Percentiles rank a stretch among this genome's conserved stretches.
Conservation (phyloP, 2,329 filamentous ascomycete species). For the Blastomyces silverae region DNA sequence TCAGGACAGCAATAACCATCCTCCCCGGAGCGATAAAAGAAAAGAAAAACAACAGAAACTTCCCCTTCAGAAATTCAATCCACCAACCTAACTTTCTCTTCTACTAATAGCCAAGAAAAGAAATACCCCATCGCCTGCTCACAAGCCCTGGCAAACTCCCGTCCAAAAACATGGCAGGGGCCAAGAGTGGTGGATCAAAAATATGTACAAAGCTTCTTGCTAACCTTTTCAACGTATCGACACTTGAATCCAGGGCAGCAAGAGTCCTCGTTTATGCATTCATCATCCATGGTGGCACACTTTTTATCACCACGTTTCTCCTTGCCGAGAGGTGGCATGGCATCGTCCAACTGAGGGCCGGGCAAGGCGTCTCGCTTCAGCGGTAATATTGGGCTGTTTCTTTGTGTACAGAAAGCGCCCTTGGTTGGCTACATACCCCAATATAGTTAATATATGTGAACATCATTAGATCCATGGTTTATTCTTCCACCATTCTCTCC, state of each 20-base stretch:
- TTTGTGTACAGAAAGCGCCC: background rate
- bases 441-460: background rate
- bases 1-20: background rate
- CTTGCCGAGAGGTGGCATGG: background rate
- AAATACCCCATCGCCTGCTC: background rate
- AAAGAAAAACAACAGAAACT: background rate
- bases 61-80: background rate
- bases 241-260: background rate
- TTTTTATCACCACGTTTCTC: background rate
- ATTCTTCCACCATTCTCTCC: background rate
- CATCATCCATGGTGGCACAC: background rate
- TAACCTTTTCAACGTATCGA: too few species aligned
- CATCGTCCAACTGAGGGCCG: background rate
- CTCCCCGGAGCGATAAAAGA: too few species aligned
- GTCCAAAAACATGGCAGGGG: background rate
- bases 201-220: too few species aligned
- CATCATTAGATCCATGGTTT: background rate
- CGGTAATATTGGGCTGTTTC: background rate
- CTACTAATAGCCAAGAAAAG: background rate
- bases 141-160: background rate
- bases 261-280: background rate
- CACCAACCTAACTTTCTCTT: background rate
- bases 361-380: background rate
- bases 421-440: background rate
- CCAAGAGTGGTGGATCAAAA: background rate